phyloP scores from a whole-genome alignment of 2,329 filamentous ascomycete species.

The Colletotrichum limetticola region DNA sequence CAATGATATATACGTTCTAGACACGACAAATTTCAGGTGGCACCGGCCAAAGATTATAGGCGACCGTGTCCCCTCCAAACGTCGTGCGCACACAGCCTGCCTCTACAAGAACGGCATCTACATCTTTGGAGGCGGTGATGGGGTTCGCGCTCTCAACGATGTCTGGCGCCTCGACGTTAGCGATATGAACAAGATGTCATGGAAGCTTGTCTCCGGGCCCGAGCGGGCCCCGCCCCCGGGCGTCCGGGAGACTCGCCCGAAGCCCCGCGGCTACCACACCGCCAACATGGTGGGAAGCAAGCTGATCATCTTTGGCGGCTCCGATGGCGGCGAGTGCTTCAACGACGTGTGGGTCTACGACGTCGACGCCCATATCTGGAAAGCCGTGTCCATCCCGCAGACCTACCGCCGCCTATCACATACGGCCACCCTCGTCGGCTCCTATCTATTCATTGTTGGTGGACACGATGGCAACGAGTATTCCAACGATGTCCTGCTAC shows the following conservation, averaged over 20 bases:
- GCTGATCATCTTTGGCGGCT: constrained; percentile 77
- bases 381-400: constrained; percentile 65
- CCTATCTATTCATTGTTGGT: constrained; percentile 76
- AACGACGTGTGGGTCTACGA: constrained; percentile 80
- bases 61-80: constrained; percentile 67
- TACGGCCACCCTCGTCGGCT: constrained; percentile 75
- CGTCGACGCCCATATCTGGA: constrained; percentile 71
- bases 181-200: constrained; percentile 74
- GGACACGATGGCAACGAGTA: constrained; percentile 78
- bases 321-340: constrained; percentile 78
- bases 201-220: constrained; percentile 70
- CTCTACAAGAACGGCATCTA: constrained; percentile 78
- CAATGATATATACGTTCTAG: constrained; percentile 78
- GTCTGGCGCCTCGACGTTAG: constrained; percentile 78
- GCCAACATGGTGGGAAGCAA: constrained; percentile 79
- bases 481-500: constrained; percentile 73
- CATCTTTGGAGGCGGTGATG: constrained; percentile 78
- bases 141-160: constrained; percentile 76
- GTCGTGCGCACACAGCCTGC: constrained; percentile 77
- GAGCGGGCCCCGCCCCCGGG: constrained; percentile 43
- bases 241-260: constrained; percentile 59
- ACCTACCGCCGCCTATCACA: constrained; percentile 75
- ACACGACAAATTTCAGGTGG: constrained; percentile 77
- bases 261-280: constrained; percentile 76
- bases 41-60: constrained; percentile 69